phyloP scores from a whole-genome alignment of 2,329 filamentous ascomycete species.

The Niveomyces coronatus region DNA sequence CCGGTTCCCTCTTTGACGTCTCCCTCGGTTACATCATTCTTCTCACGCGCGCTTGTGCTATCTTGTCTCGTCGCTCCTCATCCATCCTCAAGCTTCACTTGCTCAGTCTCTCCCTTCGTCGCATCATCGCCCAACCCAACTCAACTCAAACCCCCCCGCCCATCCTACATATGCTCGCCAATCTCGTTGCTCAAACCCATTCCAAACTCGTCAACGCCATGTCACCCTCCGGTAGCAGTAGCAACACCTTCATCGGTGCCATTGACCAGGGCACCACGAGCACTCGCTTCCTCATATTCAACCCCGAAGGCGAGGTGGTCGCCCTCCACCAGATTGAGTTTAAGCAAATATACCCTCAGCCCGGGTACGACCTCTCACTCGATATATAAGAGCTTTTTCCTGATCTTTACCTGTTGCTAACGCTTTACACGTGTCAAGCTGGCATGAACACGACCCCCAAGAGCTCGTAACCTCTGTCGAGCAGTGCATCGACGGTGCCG shows the following conservation, averaged over 20 bases:
- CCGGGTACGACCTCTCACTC: too few species aligned
- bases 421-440: too few species aligned
- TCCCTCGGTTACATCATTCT: too few species aligned
- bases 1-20: too few species aligned
- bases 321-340: slow-evolving; percentile 69
- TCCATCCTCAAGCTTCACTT: too few species aligned
- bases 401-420: too few species aligned
- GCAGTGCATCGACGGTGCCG: slow-evolving; percentile 64
- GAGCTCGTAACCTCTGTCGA: slow-evolving; percentile 65
- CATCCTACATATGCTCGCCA: slow-evolving; percentile 16
- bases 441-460: slow-evolving; percentile 75
- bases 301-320: slow-evolving; percentile 57
- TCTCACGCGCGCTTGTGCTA: too few species aligned
- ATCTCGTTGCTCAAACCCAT: slow-evolving; percentile 14
- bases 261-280: slow-evolving; percentile 76
- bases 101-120: too few species aligned
- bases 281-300: slow-evolving; percentile 69
- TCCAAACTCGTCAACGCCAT: slow-evolving; percentile 18
- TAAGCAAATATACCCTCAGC: slow-evolving; percentile 61
- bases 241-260: slow-evolving; percentile 52
- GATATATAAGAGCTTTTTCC: too few species aligned
- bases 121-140: too few species aligned
- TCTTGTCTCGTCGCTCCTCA: too few species aligned
- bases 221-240: slow-evolving; percentile 20
- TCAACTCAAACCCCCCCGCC: slow-evolving; percentile 9